Conservation (phyloP, 768 basidiomycete genomes). For the Xerocomellus amylosporus region DNA sequence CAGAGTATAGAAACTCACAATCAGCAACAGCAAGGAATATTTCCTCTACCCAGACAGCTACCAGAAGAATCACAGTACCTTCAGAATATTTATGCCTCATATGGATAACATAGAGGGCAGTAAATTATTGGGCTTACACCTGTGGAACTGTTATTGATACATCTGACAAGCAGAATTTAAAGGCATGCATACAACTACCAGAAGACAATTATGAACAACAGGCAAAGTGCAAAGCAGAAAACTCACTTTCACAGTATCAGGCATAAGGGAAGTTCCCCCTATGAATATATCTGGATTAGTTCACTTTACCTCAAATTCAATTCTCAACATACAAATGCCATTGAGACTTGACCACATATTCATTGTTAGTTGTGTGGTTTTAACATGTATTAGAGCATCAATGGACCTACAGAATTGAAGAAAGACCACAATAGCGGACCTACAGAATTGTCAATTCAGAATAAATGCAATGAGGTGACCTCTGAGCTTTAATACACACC, state of each 20-base stretch:
- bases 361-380: neutral
- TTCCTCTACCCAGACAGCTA: too few species aligned
- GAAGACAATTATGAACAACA: neutral
- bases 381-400: too few species aligned
- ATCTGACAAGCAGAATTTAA: too few species aligned
- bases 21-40: too few species aligned
- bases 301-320: neutral
- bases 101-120: too few species aligned
- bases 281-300: neutral
- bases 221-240: neutral
- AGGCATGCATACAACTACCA: slow-evolving; percentile 5
- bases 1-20: too few species aligned
- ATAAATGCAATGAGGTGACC: neutral
- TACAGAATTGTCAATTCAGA: neutral
- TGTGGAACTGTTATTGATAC: too few species aligned
- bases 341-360: neutral
- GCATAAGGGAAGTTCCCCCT: neutral
- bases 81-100: too few species aligned
- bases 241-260: slow-evolving; percentile 2
- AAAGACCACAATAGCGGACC: slow-evolving; percentile 6
- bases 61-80: too few species aligned
- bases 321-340: neutral
- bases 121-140: too few species aligned
- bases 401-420: neutral
- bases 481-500: neutral